Conservation (phyloP, 768 basidiomycete genomes). For the Leccinum imitatum region DNA sequence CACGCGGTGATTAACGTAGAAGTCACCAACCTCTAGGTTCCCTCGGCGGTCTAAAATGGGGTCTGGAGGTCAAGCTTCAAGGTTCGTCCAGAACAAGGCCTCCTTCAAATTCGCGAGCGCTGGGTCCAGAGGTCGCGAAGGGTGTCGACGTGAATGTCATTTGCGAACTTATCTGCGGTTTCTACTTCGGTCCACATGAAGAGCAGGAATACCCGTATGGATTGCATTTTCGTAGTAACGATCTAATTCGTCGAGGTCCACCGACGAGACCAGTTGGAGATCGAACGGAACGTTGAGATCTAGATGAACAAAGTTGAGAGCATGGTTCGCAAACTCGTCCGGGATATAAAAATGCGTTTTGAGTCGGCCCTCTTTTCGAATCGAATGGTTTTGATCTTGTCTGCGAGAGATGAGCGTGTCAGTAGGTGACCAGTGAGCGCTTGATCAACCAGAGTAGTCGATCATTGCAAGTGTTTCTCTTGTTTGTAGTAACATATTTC, state of each 20-base stretch:
- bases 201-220: constrained; percentile 54
- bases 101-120: constrained; percentile 85
- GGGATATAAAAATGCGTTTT: background rate
- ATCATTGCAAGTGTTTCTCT: background rate
- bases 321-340: background rate
- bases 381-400: background rate
- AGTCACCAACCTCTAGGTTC: constrained; percentile 40
- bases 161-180: constrained; percentile 93
- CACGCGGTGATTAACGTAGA: background rate
- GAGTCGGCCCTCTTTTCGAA: background rate
- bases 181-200: constrained; percentile 89
- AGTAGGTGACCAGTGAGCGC: background rate
- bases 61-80: constrained; percentile 80
- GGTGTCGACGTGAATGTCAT: constrained; percentile 92
- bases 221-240: background rate
- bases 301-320: background rate
- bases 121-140: constrained; percentile 80
- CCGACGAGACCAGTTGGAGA: background rate
- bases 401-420: background rate
- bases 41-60: constrained; percentile 98
- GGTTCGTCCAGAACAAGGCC: constrained; percentile 90
- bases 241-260: background rate
- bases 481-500: background rate
- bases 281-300: background rate
- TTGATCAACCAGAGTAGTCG: no score